phyloP scores from a whole-genome alignment of 176 grass and related monocot genomes.

The Oryza officinalis region DNA sequence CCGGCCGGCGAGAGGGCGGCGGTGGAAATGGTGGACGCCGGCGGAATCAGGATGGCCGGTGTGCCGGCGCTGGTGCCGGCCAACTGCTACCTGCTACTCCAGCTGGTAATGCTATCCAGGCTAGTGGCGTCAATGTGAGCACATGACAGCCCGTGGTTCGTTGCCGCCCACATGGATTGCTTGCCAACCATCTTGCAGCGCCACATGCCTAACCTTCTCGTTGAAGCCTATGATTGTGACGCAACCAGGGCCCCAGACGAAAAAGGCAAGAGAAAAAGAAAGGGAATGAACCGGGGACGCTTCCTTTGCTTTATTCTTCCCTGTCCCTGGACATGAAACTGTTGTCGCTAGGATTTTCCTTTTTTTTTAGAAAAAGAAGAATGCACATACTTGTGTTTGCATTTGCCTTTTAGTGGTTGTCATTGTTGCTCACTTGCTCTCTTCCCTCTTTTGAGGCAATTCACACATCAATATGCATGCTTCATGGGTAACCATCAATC shows the following conservation, averaged over 20 bases:
- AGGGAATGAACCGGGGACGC: neutral
- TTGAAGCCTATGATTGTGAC: neutral
- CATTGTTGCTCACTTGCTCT: too few relatives aligned
- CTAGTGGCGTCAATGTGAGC: neutral
- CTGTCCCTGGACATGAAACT: neutral
- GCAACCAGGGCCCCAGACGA: neutral
- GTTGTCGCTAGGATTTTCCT: neutral
- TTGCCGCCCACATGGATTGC: conserved; percentile 31
- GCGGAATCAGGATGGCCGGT: neutral
- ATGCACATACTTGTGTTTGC: neutral
- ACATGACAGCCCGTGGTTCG: neutral
- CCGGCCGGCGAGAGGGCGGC: neutral
- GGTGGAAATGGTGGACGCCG: neutral
- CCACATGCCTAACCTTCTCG: conserved; percentile 33
- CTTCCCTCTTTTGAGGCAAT: too few relatives aligned
- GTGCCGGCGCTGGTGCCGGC: neutral
- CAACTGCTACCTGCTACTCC: neutral
- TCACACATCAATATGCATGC: too few relatives aligned
- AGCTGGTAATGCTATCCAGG: neutral
- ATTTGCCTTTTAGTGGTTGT: neutral
- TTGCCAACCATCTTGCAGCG: neutral
- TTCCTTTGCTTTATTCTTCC: neutral
- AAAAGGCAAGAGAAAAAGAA: conserved; percentile 1
- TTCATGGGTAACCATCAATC: neutral
- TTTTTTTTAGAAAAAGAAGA: neutral